Conservation (phyloP, 176 grass and related monocot species). For the Dactylis glomerata region DNA sequence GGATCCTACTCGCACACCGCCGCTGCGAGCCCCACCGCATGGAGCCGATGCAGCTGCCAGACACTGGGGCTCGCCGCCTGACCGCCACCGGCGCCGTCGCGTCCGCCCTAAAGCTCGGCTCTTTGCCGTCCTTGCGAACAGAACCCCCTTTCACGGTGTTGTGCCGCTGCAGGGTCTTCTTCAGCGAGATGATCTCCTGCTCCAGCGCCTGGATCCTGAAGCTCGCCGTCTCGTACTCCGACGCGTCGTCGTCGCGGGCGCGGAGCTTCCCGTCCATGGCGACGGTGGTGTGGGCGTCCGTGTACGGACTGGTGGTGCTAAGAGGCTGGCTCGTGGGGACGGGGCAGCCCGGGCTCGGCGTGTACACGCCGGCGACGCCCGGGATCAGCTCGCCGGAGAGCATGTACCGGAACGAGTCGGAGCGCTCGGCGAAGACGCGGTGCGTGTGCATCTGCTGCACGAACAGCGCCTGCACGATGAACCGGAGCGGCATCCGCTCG, state of each 20-base stretch:
- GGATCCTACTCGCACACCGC: slow-evolving; percentile 57
- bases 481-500: slow-evolving; percentile 82
- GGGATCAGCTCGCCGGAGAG: slow-evolving; percentile 51
- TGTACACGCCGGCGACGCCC: slow-evolving; percentile 33
- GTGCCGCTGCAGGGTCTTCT: slow-evolving; percentile 63
- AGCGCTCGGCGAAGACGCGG: slow-evolving; percentile 68
- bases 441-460: slow-evolving; percentile 91
- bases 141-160: slow-evolving; percentile 42
- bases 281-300: slow-evolving; percentile 1
- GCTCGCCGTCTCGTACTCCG: slow-evolving; percentile 70
- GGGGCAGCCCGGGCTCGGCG: slow-evolving; percentile 51
- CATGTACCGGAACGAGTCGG: slow-evolving; percentile 71
- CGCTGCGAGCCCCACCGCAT: slow-evolving; percentile 76
- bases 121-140: slow-evolving; percentile 19
- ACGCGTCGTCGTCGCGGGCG: slow-evolving; percentile 19
- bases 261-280: slow-evolving; percentile 31
- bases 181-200: slow-evolving; percentile 74
- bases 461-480: slow-evolving; percentile 94
- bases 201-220: slow-evolving; percentile 85
- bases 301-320: slow-evolving; percentile 39
- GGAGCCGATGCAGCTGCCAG: slow-evolving; percentile 73
- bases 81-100: neutral
- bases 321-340: slow-evolving; percentile 49
- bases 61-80: slow-evolving; percentile 42
- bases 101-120: slow-evolving; percentile 47